These are phyloP conservation scores for Amauroascus verrucosus DNA, from an alignment of 2,329 filamentous ascomycete species.

Conservation along the genomic window DNA sequence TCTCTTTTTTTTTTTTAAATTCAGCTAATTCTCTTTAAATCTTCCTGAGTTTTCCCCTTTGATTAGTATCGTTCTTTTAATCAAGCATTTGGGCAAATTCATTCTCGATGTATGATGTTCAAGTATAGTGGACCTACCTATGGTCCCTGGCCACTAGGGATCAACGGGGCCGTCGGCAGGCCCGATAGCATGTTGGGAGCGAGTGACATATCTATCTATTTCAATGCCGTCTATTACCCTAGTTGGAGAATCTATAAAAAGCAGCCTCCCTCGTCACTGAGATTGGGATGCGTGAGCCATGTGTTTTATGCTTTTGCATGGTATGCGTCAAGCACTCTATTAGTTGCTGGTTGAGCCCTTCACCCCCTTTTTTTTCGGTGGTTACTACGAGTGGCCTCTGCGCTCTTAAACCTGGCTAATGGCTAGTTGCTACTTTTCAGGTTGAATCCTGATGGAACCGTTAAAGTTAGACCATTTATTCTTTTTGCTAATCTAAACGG, in stretches of 20 bases:
- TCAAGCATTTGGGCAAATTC: neutral
- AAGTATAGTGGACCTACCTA: conserved; percentile 7
- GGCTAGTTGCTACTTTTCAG: conserved; percentile 30
- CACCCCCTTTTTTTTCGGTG: neutral
- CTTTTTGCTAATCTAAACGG: conserved; percentile 16
- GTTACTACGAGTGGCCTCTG: too few species aligned
- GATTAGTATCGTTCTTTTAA: too few species aligned
- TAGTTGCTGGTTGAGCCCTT: too few species aligned
- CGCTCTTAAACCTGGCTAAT: conserved; percentile 5
- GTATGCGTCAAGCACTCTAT: conserved; percentile 26
- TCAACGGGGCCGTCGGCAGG: conserved; percentile 1
- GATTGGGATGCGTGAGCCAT: conserved; percentile 66
- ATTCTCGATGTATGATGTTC: conserved; percentile 8
- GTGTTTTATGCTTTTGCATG: conserved; percentile 74
- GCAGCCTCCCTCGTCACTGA: conserved; percentile 62
- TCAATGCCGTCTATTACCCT: conserved; percentile 77
- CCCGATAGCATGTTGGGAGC: conserved; percentile 16
- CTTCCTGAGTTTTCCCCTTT: too few species aligned
- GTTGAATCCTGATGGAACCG: conserved; percentile 59
- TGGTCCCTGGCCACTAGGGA: conserved; percentile 7
- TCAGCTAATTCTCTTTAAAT: too few species aligned
- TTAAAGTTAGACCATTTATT: conserved; percentile 52
- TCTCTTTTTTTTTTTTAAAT: too few species aligned
- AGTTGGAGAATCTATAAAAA: conserved; percentile 64
- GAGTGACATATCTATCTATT: conserved; percentile 32